Conservation (phyloP, 2,329 filamentous ascomycete genomes). For the Fusarium nisikadoi region DNA sequence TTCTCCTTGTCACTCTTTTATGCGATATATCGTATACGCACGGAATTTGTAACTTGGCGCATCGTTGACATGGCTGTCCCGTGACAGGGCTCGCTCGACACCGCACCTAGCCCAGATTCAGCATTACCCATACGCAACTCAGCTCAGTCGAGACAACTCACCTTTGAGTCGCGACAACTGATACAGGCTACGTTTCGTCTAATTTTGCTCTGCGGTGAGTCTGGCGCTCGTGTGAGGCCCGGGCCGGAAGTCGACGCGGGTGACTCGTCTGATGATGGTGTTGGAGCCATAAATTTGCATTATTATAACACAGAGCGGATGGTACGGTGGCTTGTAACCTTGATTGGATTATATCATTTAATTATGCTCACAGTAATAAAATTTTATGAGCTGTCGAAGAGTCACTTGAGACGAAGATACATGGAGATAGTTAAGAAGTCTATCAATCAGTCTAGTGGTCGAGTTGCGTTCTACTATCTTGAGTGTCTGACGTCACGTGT, state of each 20-base stretch:
- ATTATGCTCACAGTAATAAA: background rate
- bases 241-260: conserved; percentile 39
- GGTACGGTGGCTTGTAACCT: background rate
- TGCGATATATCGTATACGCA: conserved; percentile 61
- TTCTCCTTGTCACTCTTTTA: conserved; percentile 58
- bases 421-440: background rate
- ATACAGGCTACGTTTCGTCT: conserved; percentile 53
- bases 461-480: background rate
- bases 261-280: conserved; percentile 46
- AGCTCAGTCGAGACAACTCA: conserved; percentile 35
- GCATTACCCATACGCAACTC: conserved; percentile 55
- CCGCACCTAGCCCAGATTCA: conserved; percentile 54
- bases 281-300: conserved; percentile 46
- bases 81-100: conserved; percentile 54
- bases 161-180: conserved; percentile 55
- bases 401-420: background rate
- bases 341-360: conserved; percentile 4
- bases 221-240: conserved; percentile 25
- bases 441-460: background rate
- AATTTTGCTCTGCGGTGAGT: conserved; percentile 43
- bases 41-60: conserved; percentile 55
- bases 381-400: background rate
- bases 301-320: conserved; percentile 12
- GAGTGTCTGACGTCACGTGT: conserved; percentile 43
- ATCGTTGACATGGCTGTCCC: conserved; percentile 57